These are phyloP conservation scores for Xylaria sp. DNA, from an alignment of 2,329 filamentous ascomycete species.

Conservation along the genomic window DNA sequence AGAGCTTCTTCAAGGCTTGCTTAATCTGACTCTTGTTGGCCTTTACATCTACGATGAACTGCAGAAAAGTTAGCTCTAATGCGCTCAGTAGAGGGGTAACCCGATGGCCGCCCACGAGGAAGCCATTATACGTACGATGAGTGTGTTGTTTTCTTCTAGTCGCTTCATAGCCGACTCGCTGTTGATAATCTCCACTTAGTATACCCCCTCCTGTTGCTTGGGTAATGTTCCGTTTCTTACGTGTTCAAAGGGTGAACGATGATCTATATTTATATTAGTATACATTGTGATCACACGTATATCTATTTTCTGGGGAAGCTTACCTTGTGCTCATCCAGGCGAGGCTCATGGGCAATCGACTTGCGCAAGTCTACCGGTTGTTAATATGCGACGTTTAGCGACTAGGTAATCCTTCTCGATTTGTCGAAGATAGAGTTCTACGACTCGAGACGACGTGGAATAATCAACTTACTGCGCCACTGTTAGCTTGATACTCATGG, in stretches of 20 bases:
- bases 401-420: not conserved
- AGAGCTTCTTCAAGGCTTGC: slow-evolving; percentile 97
- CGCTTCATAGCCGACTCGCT: slow-evolving; percentile 99
- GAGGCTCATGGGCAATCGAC: slow-evolving; percentile 87
- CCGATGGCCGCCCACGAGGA: not conserved
- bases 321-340: slow-evolving; percentile 91
- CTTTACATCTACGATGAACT: slow-evolving; percentile 94
- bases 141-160: slow-evolving; percentile 99
- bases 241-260: slow-evolving; percentile 99
- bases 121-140: slow-evolving; percentile 53
- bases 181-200: not conserved
- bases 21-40: slow-evolving; percentile 99
- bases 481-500: slow-evolving; percentile 17
- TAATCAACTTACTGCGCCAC: slow-evolving; percentile 21
- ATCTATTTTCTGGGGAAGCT: not conserved
- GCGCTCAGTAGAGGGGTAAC: not conserved
- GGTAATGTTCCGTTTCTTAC: too few species aligned
- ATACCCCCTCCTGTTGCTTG: too few species aligned
- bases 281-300: not conserved
- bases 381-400: slow-evolving; percentile 14
- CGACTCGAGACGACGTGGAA: not conserved
- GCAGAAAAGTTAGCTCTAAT: slow-evolving; percentile 34
- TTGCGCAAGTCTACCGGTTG: slow-evolving; percentile 83
- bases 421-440: not conserved
- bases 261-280: slow-evolving; percentile 59